A percentile compares a stretch with the other conserved stretches of the same genome.
Conservation (phyloP, 768 basidiomycete genomes). For the Suillus bovinus region DNA sequence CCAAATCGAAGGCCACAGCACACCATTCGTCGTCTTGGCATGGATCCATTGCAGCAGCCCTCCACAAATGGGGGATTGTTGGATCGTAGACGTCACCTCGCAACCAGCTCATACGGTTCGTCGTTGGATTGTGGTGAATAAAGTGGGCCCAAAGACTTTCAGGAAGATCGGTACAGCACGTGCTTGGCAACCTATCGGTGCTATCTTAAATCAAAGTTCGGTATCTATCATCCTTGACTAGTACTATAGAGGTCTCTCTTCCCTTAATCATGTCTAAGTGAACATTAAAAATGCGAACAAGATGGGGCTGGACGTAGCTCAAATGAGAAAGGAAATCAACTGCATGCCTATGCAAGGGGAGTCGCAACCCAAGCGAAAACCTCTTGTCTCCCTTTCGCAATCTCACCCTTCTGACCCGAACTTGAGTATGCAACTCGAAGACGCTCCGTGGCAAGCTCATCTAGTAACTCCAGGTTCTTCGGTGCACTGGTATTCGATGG, state of each 20-base stretch:
- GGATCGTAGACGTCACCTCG: not conserved
- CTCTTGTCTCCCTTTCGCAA: conserved; percentile 42
- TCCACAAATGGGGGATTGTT: not conserved
- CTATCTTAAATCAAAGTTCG: not conserved
- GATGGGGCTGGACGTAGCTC: not conserved
- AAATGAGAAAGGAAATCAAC: not conserved
- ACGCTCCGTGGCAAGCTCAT: conserved; percentile 73
- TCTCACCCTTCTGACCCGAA: conserved; percentile 35
- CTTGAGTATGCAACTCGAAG: conserved; percentile 63
- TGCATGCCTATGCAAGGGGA: not conserved
- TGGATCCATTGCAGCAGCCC: not conserved
- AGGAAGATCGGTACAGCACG: not conserved
- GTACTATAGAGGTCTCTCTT: not conserved
- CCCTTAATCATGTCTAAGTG: not conserved
- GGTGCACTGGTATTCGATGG: conserved; percentile 58
- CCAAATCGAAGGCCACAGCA: not conserved
- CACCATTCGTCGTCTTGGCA: not conserved
- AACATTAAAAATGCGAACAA: not conserved
- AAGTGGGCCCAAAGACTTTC: not conserved
- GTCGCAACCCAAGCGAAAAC: conserved; percentile 46
- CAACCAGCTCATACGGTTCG: not conserved
- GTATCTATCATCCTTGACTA: not conserved
- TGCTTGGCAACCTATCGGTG: not conserved
- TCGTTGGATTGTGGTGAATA: not conserved
- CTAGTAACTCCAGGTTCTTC: conserved; percentile 56